Base-by-base conservation (phyloP, 768 basidiomycete species). In the Termitomyces sp. region DNA sequence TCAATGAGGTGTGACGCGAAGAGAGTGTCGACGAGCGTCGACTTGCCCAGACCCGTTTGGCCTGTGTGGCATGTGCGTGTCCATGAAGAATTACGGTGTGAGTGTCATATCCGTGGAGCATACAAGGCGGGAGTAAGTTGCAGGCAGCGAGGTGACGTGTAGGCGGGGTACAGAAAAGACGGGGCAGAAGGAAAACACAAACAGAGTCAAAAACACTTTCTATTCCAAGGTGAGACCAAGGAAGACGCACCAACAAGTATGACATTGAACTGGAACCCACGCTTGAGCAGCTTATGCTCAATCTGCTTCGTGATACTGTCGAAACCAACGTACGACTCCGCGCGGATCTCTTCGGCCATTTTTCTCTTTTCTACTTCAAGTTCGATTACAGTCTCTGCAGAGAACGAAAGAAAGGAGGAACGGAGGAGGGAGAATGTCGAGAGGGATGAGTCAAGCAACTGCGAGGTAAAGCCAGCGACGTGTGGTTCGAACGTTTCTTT, bases 181-280 rank as follows among this genome's bases (percentile, higher is more conserved):
- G 15, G 44, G 48, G n/a, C 39, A n/a, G 12, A n/a, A 36, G 18
- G 47, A 22, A 33, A 39, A 47, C 39, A n/a, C 15, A 51, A 24
- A 27, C 22, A 13, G 7, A 27, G 45, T 62, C 58, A 63, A 42
- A 42, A 33, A 54, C 57, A 36, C 27, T 27, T 20, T 51, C 39
- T 34, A 24, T 27, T 16, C 15, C 27, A 50, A 44, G 22, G 45
- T 7, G 31, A 31, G 42, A 39, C 27, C 2, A 48, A 48, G 11
- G 31, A 54, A 58, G 63, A 83, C 89, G 68, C 65, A 95, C 95
- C 96, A 67, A 89, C 96, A 61, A 93, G 90, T 70, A 98, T 98
- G 61, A 97, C 91, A 70, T 98, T 98, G 85, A 98, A 98, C 81
- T 98, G 93, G 82, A 98, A 98, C 61, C 96, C 96, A 63, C 96